Percentiles rank a stretch among this genome's conserved stretches.
Evolutionary conservation across 495 filamentous ascomycete genomes (phyloP).

Genomic region (Penicillium coffeae): DNA sequence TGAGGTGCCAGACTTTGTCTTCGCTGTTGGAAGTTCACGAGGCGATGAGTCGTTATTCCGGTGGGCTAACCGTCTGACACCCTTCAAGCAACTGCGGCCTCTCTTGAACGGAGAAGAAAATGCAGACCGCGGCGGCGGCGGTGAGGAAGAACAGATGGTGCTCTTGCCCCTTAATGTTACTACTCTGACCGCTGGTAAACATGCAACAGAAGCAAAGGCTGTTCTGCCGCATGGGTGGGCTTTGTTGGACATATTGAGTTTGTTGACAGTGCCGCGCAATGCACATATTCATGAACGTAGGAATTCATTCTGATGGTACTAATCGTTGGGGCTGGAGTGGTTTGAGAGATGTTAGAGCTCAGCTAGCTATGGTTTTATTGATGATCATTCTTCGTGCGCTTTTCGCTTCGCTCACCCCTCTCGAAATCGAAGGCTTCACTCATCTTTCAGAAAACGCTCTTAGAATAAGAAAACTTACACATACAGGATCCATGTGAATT

Average conservation of each 20-base stretch:
- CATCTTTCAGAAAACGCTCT: no score
- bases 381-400: no score
- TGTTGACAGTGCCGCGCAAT: conserved; percentile 5
- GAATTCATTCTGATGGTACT: not conserved
- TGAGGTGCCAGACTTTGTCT: conserved; percentile 61
- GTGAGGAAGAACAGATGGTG: not conserved
- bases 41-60: conserved; percentile 81
- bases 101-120: not conserved
- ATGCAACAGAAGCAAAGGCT: conserved; percentile 26
- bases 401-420: no score
- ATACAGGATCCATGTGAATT: no score
- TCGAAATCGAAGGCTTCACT: no score
- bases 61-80: conserved; percentile 69
- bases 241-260: conserved; percentile 10
- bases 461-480: no score
- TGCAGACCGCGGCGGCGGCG: not conserved
- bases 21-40: conserved; percentile 75
- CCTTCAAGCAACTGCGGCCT: conserved; percentile 31
- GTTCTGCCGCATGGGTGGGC: conserved; percentile 16
- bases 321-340: not conserved
- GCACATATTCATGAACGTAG: conserved; percentile 1
- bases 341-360: not conserved
- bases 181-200: conserved; percentile 67
- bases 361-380: no score
- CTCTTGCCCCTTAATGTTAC: conserved; percentile 44